Evolutionary conservation across 164 flowering plant genomes (phyloP), one percentile per base, ranked within the genome.

Genomic region (Houttuynia cordata): DNA sequence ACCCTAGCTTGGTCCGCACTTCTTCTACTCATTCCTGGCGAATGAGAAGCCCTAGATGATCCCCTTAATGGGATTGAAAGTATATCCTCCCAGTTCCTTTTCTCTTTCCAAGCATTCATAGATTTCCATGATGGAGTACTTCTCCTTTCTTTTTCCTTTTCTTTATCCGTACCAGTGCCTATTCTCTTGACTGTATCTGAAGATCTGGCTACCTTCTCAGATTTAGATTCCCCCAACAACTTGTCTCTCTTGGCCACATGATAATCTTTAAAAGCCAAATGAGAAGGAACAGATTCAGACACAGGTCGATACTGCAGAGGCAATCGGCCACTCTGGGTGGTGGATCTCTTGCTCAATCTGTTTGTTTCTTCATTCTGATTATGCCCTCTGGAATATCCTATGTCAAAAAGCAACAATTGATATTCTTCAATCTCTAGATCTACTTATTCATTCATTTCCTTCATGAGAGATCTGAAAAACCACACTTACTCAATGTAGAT

Each of bases 71-170:
- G 90, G 66, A 88, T 71, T 24, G 88, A 78, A 68, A 91, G 91
- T 70, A 91, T 81, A 59, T 86, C 96, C 66, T 81, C 87, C 98
- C 98, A 91, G 66, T 88, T 86, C 62, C 98, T 81, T 73, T 85
- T 88, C 74, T 88, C 92, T 68, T 85, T 91, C 98, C 98, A 91
- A 50, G 95, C 96, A 83, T 91, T 87, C 90, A 86, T 71, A 55
- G 86, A 74, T 65, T 81, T 88, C 79, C 78, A 73, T 51, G 79
- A 71, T 62, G 73, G 24, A n/a, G 70, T 62, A 70, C 64, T 76
- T 71, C 80, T 83, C 74, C 68, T 84, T 59, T 86, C 97, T 64
- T 73, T 87, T 42, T 85, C 95, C 72, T 79, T 86, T 57, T 84
- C 77, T 63, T 68, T 75, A 41, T 75, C 96, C 18, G 64, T 37